phyloP scores from a whole-genome alignment of 2,329 filamentous ascomycete species.

The Trichophyton schoenleinii region DNA sequence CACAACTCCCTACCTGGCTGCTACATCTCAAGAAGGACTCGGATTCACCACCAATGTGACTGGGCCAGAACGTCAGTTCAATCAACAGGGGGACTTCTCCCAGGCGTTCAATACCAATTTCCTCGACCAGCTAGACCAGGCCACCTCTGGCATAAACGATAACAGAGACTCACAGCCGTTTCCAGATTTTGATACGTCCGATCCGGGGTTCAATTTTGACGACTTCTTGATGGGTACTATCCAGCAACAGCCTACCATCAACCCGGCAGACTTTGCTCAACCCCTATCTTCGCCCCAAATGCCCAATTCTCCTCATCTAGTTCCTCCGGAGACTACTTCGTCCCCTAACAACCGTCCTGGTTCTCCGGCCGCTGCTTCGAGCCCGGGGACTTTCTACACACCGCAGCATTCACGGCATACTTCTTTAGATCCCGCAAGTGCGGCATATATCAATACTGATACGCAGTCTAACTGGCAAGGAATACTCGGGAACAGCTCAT shows the following conservation, averaged over 20 bases:
- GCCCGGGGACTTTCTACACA: conserved; percentile 31
- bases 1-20: conserved; percentile 25
- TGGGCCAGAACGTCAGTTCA: conserved; percentile 22
- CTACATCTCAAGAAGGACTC: conserved; percentile 9
- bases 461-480: conserved; percentile 46
- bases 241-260: conserved; percentile 31
- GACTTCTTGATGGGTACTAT: conserved; percentile 20
- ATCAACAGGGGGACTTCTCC: conserved; percentile 23
- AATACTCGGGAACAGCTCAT: conserved; percentile 45
- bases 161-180: conserved; percentile 23
- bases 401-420: conserved; percentile 47
- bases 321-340: conserved; percentile 7
- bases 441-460: conserved; percentile 43
- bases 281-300: conserved; percentile 34
- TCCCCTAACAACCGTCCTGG: conserved; percentile 9
- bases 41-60: not conserved
- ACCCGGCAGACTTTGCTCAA: conserved; percentile 36
- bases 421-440: conserved; percentile 49
- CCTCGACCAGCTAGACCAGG: conserved; percentile 26
- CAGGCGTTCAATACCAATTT: conserved; percentile 29
- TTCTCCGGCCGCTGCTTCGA: conserved; percentile 10
- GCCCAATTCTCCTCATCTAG: conserved; percentile 14
- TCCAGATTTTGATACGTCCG: conserved; percentile 30
- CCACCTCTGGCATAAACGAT: conserved; percentile 16
- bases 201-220: conserved; percentile 24